Evolutionary conservation across 495 filamentous ascomycete genomes (phyloP).

Genomic region (Venustampulla echinocandica): DNA sequence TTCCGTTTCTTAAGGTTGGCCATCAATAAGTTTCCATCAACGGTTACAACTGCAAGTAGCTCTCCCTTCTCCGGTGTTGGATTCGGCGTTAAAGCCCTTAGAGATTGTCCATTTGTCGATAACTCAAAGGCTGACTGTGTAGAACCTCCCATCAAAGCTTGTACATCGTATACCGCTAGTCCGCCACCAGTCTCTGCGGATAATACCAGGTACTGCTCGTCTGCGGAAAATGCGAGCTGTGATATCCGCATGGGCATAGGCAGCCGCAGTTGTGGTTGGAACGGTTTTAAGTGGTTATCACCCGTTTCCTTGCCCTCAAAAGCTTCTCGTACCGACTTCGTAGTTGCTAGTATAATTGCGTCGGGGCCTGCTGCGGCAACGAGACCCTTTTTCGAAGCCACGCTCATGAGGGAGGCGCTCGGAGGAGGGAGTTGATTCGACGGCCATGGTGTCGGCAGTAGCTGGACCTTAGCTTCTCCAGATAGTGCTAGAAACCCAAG

Average conservation of each 20-base stretch:
- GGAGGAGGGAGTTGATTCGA: conserved; percentile 61
- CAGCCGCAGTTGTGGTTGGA: conserved; percentile 65
- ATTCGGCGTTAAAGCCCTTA: conserved; percentile 74
- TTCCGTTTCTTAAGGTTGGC: conserved; percentile 65
- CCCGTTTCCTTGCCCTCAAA: conserved; percentile 51
- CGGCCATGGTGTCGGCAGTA: conserved; percentile 76
- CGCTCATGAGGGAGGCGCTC: conserved; percentile 74
- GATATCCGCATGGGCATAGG: conserved; percentile 67
- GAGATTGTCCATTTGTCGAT: conserved; percentile 59
- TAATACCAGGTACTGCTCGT: conserved; percentile 75
- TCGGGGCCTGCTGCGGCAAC: conserved; percentile 84
- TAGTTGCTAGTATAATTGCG: conserved; percentile 62
- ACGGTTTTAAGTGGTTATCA: conserved; percentile 58
- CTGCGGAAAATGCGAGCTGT: conserved; percentile 80
- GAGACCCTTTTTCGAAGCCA: conserved; percentile 72
- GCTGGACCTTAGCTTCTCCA: conserved; percentile 70
- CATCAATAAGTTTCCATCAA: conserved; percentile 70
- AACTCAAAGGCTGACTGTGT: conserved; percentile 63
- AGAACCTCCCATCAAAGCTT: conserved; percentile 52
- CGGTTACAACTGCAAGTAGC: conserved; percentile 70
- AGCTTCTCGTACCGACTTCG: conserved; percentile 67
- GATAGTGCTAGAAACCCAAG: conserved; percentile 74
- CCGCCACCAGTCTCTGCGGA: conserved; percentile 77
- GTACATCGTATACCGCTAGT: conserved; percentile 71
- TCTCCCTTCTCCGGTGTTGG: conserved; percentile 56